Conservation (phyloP, 495 filamentous ascomycete species). For the Cryomyces minteri region DNA sequence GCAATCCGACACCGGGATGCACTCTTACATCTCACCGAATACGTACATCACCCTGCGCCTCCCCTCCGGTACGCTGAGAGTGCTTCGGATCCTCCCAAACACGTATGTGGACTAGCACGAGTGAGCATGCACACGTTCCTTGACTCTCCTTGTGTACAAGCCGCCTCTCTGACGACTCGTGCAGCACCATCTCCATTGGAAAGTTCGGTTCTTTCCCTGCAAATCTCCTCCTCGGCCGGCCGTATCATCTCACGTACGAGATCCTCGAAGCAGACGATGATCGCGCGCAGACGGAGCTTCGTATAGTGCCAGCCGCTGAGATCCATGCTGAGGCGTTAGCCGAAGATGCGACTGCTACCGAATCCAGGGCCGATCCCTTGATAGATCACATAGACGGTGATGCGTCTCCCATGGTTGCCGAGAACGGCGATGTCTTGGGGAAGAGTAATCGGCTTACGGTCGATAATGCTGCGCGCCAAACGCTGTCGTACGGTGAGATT, state of each 20-base stretch:
- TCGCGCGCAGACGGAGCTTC: constrained; percentile 38
- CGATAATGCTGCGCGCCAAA: constrained; percentile 67
- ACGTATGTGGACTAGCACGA: constrained; percentile 40
- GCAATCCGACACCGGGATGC: background rate
- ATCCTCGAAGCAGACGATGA: constrained; percentile 47
- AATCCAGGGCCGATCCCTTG: constrained; percentile 25
- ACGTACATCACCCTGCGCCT: constrained; percentile 45
- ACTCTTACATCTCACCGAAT: constrained; percentile 38
- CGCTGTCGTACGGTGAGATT: constrained; percentile 69
- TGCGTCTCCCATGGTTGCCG: constrained; percentile 30
- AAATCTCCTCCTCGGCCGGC: constrained; percentile 72
- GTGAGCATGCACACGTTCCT: constrained; percentile 11
- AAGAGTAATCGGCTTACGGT: constrained; percentile 62
- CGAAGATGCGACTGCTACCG: constrained; percentile 28
- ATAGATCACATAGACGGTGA: constrained; percentile 26
- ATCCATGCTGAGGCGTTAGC: constrained; percentile 62
- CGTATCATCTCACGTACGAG: constrained; percentile 82
- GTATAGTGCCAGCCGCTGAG: constrained; percentile 64
- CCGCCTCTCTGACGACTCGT: no score
- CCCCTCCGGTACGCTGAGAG: constrained; percentile 44
- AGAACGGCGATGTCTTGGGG: constrained; percentile 42
- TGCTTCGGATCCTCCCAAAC: constrained; percentile 50
- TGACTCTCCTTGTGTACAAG: background rate
- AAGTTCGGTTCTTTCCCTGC: constrained; percentile 80
- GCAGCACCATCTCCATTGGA: constrained; percentile 62